Conservation (phyloP, 2,329 filamentous ascomycete species). For the Epicoccum sorghinum region DNA sequence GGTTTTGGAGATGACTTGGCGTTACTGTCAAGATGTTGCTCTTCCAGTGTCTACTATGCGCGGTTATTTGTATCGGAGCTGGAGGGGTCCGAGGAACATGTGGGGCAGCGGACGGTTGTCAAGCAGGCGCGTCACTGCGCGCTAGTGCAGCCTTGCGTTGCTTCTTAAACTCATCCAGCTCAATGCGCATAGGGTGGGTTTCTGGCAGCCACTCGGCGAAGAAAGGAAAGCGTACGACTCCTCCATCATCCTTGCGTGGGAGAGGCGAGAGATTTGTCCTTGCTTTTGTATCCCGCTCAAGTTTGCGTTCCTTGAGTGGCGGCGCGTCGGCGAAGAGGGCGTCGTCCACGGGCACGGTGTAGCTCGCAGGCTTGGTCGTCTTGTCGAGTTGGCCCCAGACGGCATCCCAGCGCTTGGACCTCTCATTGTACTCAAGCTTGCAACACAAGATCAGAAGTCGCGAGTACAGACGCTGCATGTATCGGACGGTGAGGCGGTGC, state of each 20-base stretch:
- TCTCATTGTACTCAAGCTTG: conserved; percentile 48
- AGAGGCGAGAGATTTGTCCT: background rate
- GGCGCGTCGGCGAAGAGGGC: conserved; percentile 33
- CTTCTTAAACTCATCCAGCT: conserved; percentile 27
- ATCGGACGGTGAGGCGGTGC: conserved; percentile 50
- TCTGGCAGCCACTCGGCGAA: conserved; percentile 28
- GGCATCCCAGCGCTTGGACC: conserved; percentile 32
- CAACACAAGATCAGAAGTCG: conserved; percentile 51
- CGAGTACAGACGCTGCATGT: conserved; percentile 55
- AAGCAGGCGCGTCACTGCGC: conserved; percentile 5
- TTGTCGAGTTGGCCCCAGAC: conserved; percentile 32
- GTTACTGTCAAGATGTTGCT: too few species aligned
- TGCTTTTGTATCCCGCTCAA: too few species aligned
- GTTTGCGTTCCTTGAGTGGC: too few species aligned
- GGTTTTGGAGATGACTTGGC: too few species aligned
- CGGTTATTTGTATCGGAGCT: too few species aligned
- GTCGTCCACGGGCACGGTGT: conserved; percentile 26
- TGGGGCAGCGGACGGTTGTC: background rate
- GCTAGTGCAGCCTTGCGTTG: conserved; percentile 21
- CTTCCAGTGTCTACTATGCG: too few species aligned
- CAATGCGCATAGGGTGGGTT: conserved; percentile 25
- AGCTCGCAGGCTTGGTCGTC: conserved; percentile 16
- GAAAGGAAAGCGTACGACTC: conserved; percentile 30
- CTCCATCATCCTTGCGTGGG: conserved; percentile 25
- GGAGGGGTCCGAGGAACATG: too few species aligned